phyloP scores from a whole-genome alignment of 106 monocot species.

The Allium sativum region DNA sequence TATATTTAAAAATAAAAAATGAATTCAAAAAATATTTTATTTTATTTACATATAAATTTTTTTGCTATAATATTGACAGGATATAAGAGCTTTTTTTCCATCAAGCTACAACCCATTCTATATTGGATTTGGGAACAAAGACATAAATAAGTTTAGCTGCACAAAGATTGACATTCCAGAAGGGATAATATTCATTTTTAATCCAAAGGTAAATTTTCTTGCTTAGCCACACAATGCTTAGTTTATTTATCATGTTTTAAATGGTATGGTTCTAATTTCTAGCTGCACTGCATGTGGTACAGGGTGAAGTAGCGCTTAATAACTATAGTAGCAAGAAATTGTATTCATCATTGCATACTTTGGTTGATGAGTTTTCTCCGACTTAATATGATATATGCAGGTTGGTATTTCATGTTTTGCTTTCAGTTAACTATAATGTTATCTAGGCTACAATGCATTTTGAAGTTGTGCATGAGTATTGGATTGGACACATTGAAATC shows the following conservation, averaged over 20 bases:
- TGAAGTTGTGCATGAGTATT: neutral
- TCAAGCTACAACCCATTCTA: conserved; percentile 96
- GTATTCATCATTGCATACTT: conserved; percentile 80
- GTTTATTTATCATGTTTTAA: neutral
- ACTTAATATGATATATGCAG: conserved; percentile 85
- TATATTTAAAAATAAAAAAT: no score
- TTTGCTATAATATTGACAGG: conserved; percentile 31
- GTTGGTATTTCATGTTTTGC: conserved; percentile 21
- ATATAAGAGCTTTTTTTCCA: conserved; percentile 91
- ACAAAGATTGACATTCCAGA: conserved; percentile 85
- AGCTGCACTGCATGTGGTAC: neutral
- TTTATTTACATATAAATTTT: neutral
- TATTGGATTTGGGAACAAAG: conserved; percentile 97
- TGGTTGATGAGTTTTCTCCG: conserved; percentile 97
- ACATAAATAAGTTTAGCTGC: conserved; percentile 90
- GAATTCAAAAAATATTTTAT: no score
- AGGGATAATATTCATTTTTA: conserved; percentile 96
- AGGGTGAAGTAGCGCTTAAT: conserved; percentile 94
- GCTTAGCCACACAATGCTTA: neutral
- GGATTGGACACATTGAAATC: neutral
- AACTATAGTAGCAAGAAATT: conserved; percentile 68
- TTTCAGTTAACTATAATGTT: neutral
- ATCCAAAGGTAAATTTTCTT: conserved; percentile 83
- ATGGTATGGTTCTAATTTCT: neutral
- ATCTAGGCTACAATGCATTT: no score